Base-by-base conservation (phyloP, 305 asterid species). In the Andrographis paniculata region DNA sequence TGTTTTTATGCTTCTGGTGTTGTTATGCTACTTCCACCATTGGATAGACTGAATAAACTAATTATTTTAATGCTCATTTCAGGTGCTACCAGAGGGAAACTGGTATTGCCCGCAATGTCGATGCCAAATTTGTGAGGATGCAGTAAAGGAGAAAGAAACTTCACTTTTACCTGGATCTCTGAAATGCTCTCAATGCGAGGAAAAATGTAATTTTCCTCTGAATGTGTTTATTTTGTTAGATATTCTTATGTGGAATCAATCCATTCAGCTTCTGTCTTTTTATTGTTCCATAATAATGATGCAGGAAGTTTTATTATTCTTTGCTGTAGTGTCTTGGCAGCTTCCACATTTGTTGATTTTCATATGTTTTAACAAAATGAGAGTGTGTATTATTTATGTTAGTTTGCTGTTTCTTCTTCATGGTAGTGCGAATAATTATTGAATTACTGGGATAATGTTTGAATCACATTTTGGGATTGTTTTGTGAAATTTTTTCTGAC, bases 41-140 rank as follows among this genome's bases (percentile, higher is more conserved):
- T 6, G 1, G 40, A 35, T n/a, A 35, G 14, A 35, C 4, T 35
- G 12, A 8, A 5, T n/a, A 35, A 35, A 13, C 15, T 35, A 35
- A 35, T 35, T 35, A 35, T 35, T 35, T 5, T 35, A 16, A 35
- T 35, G 9, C n/a, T 35, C 10, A 1, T 35, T 35, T 46, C 84
- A 92, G 99, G 95, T 84, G 55, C 70, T 92, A 52, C 97, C 96
- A 45, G 97, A 87, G 71, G 99, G 99, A 71, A 78, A 76, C 56
- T 92, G 97, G 99, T 92, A 84, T 53, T 92, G 99, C 55, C 79
- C 91, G 15, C 86, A 78, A 52, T 92, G 97, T 72, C 73, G 89
- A 45, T 92, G 99, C 75, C 81, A 50, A 68, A 72, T 70, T 68
- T 92, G 99, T 66, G 82, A 71, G 61, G 79, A 75, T 64, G 78